Base-by-base conservation (phyloP, 1,284 basidiomycete genomes). In the Ustilago xerochloae region DNA sequence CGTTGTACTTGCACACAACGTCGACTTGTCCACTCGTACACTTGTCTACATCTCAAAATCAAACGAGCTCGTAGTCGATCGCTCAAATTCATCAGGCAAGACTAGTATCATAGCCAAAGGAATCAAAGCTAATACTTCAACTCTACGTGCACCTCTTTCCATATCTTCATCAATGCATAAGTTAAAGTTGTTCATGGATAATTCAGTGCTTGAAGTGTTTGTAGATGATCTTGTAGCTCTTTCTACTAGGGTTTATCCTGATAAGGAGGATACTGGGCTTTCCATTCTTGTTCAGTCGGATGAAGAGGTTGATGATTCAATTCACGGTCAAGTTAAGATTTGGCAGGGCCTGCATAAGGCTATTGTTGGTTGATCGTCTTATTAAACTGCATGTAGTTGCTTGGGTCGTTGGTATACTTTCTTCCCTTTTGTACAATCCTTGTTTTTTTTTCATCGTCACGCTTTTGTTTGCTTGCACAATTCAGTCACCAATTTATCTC, bases 191-290 rank as follows among this genome's bases (percentile, higher is more conserved):
- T 78, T 78, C 33, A 20, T 77, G 43, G 78, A 79, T 61, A 78
- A 78, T 51, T 70, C 65, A 12, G 78, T 79, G n/a, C 59, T 79
- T 24, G 75, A 79, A 45, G 57, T 79, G 36, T 79, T 76, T 47
- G 72, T 72, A 26, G 65, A 79, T 41, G 78, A 75, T 49, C 55
- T 72, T 10, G 33, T 72, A 1, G 75, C 63, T 0, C 54, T 78
- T 13, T 72, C 69, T 20, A 76, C 75, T 4, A 64, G 78, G 10
- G 61, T 79, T 47, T 79, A 79, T 33, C 66, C 75, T 7, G 75
- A 79, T 35, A 38, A 60, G 0, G 12, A 47, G 20, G 67, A 68
- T 24, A 16, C 8, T 7, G 48, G 55, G 10, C 33, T 75, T n/a
- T 67, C 72, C 1, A 29, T 75, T 12, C 62, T 75, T 10, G 30